These are phyloP conservation scores for Aeschynomene evenia DNA, from an alignment of 306 rosid genomes.

Conservation along the genomic window DNA sequence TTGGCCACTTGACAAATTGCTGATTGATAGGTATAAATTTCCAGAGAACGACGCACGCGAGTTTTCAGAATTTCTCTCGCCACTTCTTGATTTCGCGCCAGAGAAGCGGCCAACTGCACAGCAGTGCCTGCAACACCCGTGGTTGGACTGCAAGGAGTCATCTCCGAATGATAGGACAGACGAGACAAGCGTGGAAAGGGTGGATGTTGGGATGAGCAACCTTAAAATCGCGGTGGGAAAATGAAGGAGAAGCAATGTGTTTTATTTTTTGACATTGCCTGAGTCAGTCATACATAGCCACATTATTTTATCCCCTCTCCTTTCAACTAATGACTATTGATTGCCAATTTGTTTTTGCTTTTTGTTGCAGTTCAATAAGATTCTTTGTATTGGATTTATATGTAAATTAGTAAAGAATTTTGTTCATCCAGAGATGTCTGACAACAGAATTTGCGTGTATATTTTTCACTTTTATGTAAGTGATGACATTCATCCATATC, in stretches of 20 bases:
- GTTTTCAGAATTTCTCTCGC: conserved; percentile 68
- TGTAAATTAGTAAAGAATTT: conserved; percentile 64
- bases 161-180: conserved; percentile 43
- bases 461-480: conserved; percentile 23
- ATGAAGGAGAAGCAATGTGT: conserved; percentile 47
- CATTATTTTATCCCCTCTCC: conserved; percentile 29
- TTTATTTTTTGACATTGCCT: conserved; percentile 6
- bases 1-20: conserved; percentile 69
- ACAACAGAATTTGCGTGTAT: conserved; percentile 40
- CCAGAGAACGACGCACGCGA: conserved; percentile 64
- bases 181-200: conserved; percentile 49
- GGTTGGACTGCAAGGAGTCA: conserved; percentile 51
- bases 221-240: conserved; percentile 72
- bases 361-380: conserved; percentile 38
- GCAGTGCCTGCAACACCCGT: conserved; percentile 81
- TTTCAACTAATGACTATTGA: conserved; percentile 34
- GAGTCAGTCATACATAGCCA: background rate
- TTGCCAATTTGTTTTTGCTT: conserved; percentile 26
- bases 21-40: conserved; percentile 71
- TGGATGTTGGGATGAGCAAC: conserved; percentile 72
- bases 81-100: conserved; percentile 73
- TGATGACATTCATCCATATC: conserved; percentile 11
- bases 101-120: conserved; percentile 95
- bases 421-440: conserved; percentile 42
- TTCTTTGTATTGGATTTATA: conserved; percentile 40